A percentile compares a stretch with the other conserved stretches of the same genome.
phyloP scores from a whole-genome alignment of 495 filamentous ascomycete genomes.

The Barbatosphaeria neglecta region DNA sequence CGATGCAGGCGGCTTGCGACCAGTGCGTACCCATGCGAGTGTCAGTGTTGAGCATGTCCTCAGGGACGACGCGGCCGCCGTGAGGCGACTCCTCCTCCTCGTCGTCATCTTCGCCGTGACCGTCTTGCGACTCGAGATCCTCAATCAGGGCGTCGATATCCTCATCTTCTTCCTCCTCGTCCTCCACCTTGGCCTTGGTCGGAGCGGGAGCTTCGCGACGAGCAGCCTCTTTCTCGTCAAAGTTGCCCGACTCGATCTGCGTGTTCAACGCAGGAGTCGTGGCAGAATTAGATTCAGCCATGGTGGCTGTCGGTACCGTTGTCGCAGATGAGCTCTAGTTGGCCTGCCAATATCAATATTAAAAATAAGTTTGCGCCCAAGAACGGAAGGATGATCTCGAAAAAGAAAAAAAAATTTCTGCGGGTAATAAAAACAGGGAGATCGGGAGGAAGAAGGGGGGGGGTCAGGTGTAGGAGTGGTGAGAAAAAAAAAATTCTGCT shows the following conservation, averaged over 20 bases:
- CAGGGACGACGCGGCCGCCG: constrained; percentile 42
- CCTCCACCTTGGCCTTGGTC: constrained; percentile 24
- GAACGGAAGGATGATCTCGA: constrained; percentile 2
- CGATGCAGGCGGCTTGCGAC: no score
- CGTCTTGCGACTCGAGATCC: constrained; percentile 70
- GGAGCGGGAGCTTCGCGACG: constrained; percentile 10
- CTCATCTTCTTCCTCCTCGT: constrained; percentile 56
- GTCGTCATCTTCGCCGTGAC: constrained; percentile 42
- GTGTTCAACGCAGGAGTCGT: constrained; percentile 40
- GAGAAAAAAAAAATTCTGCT: no score
- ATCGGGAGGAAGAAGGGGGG: no score
- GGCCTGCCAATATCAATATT: not conserved
- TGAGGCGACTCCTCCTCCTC: constrained; percentile 43
- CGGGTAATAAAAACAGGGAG: no score
- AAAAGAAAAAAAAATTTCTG: not conserved
- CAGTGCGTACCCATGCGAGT: constrained; percentile 31
- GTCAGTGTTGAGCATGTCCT: constrained; percentile 62
- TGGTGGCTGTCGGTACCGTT: constrained; percentile 17
- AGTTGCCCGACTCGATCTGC: constrained; percentile 41
- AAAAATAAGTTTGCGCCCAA: not conserved
- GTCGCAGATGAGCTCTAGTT: constrained; percentile 24
- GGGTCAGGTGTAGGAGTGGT: no score
- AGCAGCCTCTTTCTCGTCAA: constrained; percentile 43
- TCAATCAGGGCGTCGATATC: constrained; percentile 74
- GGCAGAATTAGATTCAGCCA: constrained; percentile 35